These are phyloP conservation scores for Termitomyces sp. DNA, from an alignment of 1,284 basidiomycete genomes.

Conservation along the genomic window DNA sequence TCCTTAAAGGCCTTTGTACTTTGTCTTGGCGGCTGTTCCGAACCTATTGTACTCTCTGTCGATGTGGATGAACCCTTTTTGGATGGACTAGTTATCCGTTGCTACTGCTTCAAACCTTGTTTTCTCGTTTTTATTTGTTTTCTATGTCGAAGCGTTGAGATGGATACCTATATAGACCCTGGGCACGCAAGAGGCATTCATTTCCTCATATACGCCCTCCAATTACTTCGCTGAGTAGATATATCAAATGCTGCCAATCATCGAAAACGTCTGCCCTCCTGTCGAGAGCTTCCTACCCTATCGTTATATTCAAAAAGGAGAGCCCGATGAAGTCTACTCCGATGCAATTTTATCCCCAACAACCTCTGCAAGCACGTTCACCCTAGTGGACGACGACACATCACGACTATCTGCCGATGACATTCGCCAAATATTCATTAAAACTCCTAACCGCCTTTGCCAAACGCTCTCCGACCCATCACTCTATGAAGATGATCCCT, in stretches of 20 bases:
- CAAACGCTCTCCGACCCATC: neutral
- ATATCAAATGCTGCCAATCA: neutral
- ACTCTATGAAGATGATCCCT: neutral
- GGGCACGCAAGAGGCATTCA: neutral
- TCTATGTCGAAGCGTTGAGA: neutral
- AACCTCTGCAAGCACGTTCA: constrained; percentile 10
- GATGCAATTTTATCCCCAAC: constrained; percentile 3
- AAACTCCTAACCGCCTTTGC: constrained; percentile 6
- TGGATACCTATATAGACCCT: constrained; percentile 2
- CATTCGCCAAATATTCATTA: constrained; percentile 12
- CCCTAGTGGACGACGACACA: constrained; percentile 12
- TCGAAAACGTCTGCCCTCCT: neutral
- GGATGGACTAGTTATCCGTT: neutral
- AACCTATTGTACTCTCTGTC: neutral
- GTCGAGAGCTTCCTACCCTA: neutral
- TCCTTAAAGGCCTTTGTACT: neutral
- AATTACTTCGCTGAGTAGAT: neutral
- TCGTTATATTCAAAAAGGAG: neutral
- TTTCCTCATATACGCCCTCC: neutral
- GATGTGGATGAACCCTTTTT: neutral
- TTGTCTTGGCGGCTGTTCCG: neutral
- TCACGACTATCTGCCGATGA: neutral
- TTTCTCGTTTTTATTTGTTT: neutral
- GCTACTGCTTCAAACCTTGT: constrained; percentile 5
- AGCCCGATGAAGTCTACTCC: neutral